These are phyloP conservation scores for Phytophthora cryptogea DNA, from an alignment of 352 stramenopile species.

Conservation along the genomic window DNA sequence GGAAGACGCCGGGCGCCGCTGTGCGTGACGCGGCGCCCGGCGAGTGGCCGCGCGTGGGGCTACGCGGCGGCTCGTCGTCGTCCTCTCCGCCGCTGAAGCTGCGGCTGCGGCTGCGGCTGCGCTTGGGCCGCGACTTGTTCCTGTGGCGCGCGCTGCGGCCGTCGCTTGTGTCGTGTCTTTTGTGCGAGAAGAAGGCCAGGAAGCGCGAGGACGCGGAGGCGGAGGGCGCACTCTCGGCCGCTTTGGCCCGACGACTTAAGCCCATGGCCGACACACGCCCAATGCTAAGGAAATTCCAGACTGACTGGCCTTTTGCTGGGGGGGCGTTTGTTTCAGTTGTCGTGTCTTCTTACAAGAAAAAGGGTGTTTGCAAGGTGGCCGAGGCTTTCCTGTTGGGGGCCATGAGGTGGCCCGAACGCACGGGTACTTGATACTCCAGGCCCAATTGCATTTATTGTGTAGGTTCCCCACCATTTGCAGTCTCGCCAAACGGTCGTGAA, in stretches of 20 bases:
- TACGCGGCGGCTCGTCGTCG: constrained; percentile 6
- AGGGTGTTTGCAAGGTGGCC: no score
- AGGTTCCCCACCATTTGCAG: background rate
- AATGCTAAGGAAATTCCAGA: constrained; percentile 17
- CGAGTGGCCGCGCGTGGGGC: background rate
- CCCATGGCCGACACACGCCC: constrained; percentile 21
- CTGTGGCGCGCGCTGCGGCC: constrained; percentile 8
- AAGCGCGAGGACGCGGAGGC: constrained; percentile 20
- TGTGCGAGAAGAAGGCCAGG: constrained; percentile 40
- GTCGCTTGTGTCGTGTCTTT: constrained; percentile 14
- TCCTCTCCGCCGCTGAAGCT: constrained; percentile 31
- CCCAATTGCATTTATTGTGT: no score
- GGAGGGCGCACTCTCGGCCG: constrained; percentile 13
- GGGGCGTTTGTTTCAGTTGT: no score
- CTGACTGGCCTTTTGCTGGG: no score
- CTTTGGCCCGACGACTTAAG: constrained; percentile 31
- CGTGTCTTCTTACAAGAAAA: no score
- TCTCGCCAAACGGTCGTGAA: constrained; percentile 4
- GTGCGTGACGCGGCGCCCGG: constrained; percentile 33
- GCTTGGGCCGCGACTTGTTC: constrained; percentile 10
- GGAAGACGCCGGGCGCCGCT: constrained; percentile 34
- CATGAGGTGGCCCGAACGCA: no score
- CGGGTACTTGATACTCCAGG: no score
- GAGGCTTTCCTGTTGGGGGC: no score
- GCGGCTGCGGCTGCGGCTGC: constrained; percentile 18